Evolutionary conservation across 2,329 filamentous ascomycete genomes (phyloP).

Genomic region (Cercospora sojina): DNA sequence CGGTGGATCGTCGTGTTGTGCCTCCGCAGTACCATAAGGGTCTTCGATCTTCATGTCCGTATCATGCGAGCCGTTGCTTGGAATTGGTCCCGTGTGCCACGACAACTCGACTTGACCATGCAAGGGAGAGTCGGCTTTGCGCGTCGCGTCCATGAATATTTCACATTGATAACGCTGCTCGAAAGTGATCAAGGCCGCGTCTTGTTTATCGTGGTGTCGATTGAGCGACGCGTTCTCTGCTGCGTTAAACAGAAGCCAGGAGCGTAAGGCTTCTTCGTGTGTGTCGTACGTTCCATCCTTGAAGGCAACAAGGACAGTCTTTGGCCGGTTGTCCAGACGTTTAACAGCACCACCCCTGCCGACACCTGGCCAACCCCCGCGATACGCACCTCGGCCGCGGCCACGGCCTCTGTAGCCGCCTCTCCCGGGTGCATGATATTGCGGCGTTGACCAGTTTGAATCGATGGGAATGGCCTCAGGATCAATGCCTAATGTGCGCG

Average conservation of each 20-base stretch:
- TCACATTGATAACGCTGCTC: slow-evolving; percentile 62
- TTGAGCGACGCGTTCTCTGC: slow-evolving; percentile 42
- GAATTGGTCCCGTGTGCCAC: slow-evolving; percentile 50
- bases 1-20: slow-evolving; percentile 4
- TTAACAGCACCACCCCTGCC: slow-evolving; percentile 52
- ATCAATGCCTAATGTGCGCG: slow-evolving; percentile 67
- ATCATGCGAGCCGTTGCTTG: background rate
- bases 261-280: slow-evolving; percentile 67
- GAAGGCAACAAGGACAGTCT: slow-evolving; percentile 60
- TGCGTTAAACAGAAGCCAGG: slow-evolving; percentile 56
- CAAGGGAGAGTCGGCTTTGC: slow-evolving; percentile 52
- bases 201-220: slow-evolving; percentile 40
- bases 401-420: slow-evolving; percentile 39
- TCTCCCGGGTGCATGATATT: slow-evolving; percentile 24
- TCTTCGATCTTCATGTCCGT: slow-evolving; percentile 13
- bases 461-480: slow-evolving; percentile 46
- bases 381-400: slow-evolving; percentile 46
- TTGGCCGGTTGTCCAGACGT: slow-evolving; percentile 74
- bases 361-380: slow-evolving; percentile 48
- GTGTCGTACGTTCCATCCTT: slow-evolving; percentile 59
- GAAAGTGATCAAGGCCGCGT: slow-evolving; percentile 45
- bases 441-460: slow-evolving; percentile 25
- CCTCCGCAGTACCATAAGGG: background rate
- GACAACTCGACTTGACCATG: slow-evolving; percentile 64
- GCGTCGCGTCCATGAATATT: slow-evolving; percentile 40